Evolutionary conservation across 805 yeast genomes (phyloP).

Genomic region (Kluyveromyces aestuarii): DNA sequence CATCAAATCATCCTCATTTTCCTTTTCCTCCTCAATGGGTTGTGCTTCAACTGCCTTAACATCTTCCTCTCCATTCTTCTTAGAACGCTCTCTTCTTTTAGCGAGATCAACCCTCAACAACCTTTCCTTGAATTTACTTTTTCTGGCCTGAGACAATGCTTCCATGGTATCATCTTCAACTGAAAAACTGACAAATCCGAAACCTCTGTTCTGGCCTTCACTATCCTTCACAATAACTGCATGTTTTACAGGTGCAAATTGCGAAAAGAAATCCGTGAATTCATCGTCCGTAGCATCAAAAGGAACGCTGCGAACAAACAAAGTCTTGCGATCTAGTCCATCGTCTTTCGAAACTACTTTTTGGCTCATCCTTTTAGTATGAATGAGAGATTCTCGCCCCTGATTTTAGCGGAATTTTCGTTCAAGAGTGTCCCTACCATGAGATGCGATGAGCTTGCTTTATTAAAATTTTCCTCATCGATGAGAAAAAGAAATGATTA

Average conservation of each 20-base stretch:
- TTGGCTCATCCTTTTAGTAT: not conserved
- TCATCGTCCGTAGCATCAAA: conserved; percentile 71
- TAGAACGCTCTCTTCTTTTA: conserved; percentile 78
- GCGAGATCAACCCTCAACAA: conserved; percentile 77
- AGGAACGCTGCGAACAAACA: conserved; percentile 85
- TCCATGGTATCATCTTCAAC: conserved; percentile 72
- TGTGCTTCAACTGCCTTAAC: conserved; percentile 2
- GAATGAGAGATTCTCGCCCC: not conserved
- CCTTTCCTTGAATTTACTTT: conserved; percentile 54
- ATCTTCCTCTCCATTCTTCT: conserved; percentile 14
- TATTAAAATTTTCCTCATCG: conserved; percentile 5
- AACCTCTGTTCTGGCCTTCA: conserved; percentile 76
- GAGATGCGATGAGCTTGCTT: conserved; percentile 16
- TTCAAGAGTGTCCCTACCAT: conserved; percentile 5
- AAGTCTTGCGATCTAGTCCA: conserved; percentile 39
- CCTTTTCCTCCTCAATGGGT: conserved; percentile 13
- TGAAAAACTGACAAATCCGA: conserved; percentile 90
- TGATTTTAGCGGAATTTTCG: not conserved
- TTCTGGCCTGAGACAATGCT: conserved; percentile 64
- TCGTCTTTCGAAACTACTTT: conserved; percentile 10
- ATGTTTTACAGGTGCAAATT: conserved; percentile 90
- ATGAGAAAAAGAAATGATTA: conserved; percentile 8
- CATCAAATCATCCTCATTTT: conserved; percentile 37
- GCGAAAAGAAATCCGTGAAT: conserved; percentile 76
- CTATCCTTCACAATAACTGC: conserved; percentile 82